A percentile compares a stretch with the other conserved stretches of the same genome.
phyloP scores from a whole-genome alignment of 2,329 filamentous ascomycete species.

The Elsinoe perseae region DNA sequence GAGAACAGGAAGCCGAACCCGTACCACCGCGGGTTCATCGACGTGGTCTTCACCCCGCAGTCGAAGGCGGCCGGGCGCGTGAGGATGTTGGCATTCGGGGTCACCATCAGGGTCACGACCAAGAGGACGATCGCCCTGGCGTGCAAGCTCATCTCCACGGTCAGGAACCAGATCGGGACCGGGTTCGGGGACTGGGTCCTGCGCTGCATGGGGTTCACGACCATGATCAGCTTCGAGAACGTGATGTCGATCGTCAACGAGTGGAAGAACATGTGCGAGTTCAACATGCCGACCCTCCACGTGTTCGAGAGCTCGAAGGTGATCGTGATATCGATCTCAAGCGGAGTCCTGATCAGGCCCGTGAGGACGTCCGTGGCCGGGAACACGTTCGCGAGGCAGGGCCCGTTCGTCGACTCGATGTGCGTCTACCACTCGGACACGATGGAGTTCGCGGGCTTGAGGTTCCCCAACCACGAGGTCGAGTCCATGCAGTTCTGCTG shows the following conservation, averaged over 20 bases:
- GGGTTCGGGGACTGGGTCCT: neutral
- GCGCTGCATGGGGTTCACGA: neutral
- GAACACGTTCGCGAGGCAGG: neutral
- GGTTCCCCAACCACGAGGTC: neutral
- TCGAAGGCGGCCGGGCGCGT: neutral
- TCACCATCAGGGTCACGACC: slow-evolving; percentile 9
- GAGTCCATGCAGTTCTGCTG: neutral
- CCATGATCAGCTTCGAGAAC: neutral
- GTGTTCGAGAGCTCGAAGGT: neutral
- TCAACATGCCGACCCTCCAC: neutral
- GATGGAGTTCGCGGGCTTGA: neutral
- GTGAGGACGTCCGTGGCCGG: neutral
- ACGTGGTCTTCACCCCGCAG: too few species aligned
- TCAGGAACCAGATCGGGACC: neutral
- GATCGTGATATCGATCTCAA: neutral
- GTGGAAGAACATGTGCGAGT: neutral
- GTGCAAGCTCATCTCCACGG: neutral
- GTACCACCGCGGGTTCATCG: too few species aligned
- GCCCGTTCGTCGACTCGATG: neutral
- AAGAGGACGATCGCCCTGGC: neutral
- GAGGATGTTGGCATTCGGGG: neutral
- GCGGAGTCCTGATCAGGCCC: neutral
- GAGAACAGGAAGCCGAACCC: too few species aligned
- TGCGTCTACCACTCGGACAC: neutral
- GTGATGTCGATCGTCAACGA: neutral